phyloP scores from a whole-genome alignment of 768 basidiomycete species.

The Tulasnella sp. region DNA sequence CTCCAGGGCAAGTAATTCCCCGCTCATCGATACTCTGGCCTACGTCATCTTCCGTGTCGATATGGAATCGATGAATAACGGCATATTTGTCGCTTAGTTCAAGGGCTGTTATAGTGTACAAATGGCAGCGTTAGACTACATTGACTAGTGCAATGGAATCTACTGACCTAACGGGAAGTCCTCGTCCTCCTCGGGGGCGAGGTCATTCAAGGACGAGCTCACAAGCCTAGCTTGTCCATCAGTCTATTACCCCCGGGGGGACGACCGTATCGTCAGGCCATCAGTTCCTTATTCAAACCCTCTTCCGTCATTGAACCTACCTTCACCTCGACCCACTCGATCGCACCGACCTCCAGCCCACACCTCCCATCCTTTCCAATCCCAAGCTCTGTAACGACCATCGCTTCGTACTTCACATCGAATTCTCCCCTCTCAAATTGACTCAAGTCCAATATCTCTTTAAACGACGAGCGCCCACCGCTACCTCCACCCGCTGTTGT shows the following conservation, averaged over 20 bases:
- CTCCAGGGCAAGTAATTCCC: neutral
- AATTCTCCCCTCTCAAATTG: conserved; percentile 50
- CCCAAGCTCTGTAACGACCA: neutral
- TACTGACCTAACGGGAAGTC: conserved; percentile 41
- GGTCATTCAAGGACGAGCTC: conserved; percentile 48
- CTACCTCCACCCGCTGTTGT: conserved; percentile 33
- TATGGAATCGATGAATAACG: conserved; percentile 38
- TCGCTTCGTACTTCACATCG: conserved; percentile 45
- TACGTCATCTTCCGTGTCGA: neutral
- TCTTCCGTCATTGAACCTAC: conserved; percentile 40
- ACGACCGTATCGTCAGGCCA: neutral
- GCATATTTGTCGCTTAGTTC: neutral
- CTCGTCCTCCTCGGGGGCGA: conserved; percentile 40
- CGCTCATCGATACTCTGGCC: neutral
- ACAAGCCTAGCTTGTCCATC: conserved; percentile 42
- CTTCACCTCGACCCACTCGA: conserved; percentile 46
- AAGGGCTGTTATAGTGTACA: neutral
- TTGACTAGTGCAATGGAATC: neutral
- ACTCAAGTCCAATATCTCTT: conserved; percentile 42
- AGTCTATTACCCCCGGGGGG: conserved; percentile 40
- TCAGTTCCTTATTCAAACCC: neutral
- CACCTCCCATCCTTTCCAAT: conserved; percentile 53
- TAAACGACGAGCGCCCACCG: neutral
- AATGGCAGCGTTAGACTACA: neutral
- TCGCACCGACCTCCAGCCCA: conserved; percentile 50